Base-by-base conservation (phyloP, 257 asterid genomes). In the Osmanthus fragrans region DNA sequence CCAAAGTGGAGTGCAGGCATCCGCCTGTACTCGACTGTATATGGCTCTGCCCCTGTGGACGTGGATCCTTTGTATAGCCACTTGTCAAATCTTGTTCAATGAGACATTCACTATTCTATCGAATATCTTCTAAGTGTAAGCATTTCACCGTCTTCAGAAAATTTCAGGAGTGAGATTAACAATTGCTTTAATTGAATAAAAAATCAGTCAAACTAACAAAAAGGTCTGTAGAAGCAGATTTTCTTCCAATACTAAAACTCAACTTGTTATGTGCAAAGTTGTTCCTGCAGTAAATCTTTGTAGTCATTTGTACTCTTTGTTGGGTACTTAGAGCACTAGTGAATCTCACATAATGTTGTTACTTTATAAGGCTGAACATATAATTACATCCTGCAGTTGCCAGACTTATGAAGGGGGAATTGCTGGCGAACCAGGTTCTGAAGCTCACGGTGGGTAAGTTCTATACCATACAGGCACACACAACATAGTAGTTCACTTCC, bases 391-490 rank as follows among this genome's bases (percentile, higher is more conserved):
- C 30, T 82, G 82, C 85, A 96, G 99, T 81, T 93, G 98, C 90
- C 97, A 90, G 92, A 92, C 98, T 73, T 92, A 89, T 82, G 99
- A 96, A 90, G 99, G 99, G 80, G 99, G 99, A 84, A 96, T 96
- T 78, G 85, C 94, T 66, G 97, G 98, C 25, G 99, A 96, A 83
- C 97, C 99, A 34, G 91, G 96, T 77, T 83, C 99, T 37, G 98
- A 96, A 91, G 99, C 99, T 86, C 99, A 96, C 78, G 99, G 99
- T 71, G 99, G 99, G 98, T 96, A 83, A 90, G 98, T 86, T 69
- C 78, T 39, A 11, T 58, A 19, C 27, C 66, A n/a, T 21, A 21
- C 40, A 3, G 37, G 23, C 21, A 16, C 7, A 25, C 0, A 3
- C 33, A 2, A 25, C 69, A 16, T 63, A 9, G 34, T 63, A 63